Base-by-base conservation (phyloP, 2,329 filamentous ascomycete species). In the Penicillium sp. region DNA sequence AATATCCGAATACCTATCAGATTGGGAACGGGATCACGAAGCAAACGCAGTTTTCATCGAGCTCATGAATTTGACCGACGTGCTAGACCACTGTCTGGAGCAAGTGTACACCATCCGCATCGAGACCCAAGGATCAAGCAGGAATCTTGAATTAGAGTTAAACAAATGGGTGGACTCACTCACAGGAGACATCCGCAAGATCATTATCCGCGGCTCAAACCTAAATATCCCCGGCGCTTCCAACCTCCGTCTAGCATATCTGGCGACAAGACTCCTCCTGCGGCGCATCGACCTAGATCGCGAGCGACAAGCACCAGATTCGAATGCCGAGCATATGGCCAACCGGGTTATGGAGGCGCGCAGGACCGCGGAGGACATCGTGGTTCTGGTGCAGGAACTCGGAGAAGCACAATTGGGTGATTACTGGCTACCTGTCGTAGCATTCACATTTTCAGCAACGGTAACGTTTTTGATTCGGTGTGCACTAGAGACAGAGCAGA, bases 161-260 rank as follows among this genome's bases (percentile, higher is more conserved):
- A 74, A 73, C 8, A 70, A 70, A 38, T 83, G 81, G 81, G 74
- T 79, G 10, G 77, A 81, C 23, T 72, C 72, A 0, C 58, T 83
- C 4, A 59, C 61, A 1, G 74, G 72, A 1, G 66, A 73, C 6
- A 68, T 75, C 3, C 77, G 79, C 3, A 68, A 70, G 1, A 68
- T 79, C 12, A 75, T 81, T 19, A 69, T 79, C 1, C 73, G 79
- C 4, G 81, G 80, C 1, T 75, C 70, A 2, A 66, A 74, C 17
- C 61, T 82, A 0, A 65, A 73, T 2, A 66, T 76, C 0, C 76
- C 78, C 0, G 82, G 82, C 0, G 78, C 79, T 0, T 74, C 81
- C 6, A 84, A 84, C 50, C 71, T 85, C 15, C 79, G 82, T 3
- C 67, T 85, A 2, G 75, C 79, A 1, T 84, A 83, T 61, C 65